Evolutionary conservation across 768 basidiomycete species (phyloP), one percentile per base, ranked within the genome.

Genomic region (Leucosporidium yakuticum): DNA sequence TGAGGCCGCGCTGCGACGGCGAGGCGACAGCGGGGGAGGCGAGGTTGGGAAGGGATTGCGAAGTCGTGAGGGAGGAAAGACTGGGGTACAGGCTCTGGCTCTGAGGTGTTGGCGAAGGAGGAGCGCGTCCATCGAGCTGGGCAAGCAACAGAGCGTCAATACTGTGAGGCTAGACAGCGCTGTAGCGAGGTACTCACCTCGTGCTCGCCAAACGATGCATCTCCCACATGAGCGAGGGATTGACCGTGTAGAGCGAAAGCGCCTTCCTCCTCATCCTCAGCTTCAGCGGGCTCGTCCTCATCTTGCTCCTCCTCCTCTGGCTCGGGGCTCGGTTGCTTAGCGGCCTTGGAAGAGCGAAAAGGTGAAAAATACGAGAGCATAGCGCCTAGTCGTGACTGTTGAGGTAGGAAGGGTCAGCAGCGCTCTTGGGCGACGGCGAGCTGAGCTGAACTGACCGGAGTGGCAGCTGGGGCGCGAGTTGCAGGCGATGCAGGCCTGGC

Each of bases 361-460:
- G 69, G 69, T 32, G 69, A 71, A 19, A 71, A 58, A 55, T 67
- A 71, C 7, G 63, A 62, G 4, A 71, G 60, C 15, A 71, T 32
- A 17, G 51, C 64, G 5, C 66, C 50, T 50, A 71, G 32, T 2
- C 69, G 65, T 0, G 69, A 71, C 69, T 67, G 60, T 27, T 1
- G 36, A 29, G 5, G 14, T 1, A 14, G 2, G 15, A 27, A 29
- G 27, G 8, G 6, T 19, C 15, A 20, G 53, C 17, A 15, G 11
- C 39, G 39, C 39, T 8, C 34, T 36, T 44, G 14, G 17, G 39
- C 39, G 39, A 44, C 3, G 11, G 6, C 14, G 39, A 44, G 39
- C 39, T 44, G 39, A 44, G 39, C 6, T 36, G 12, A 14, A 29
- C 53, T 27, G 27, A 54, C 53, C 27, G 53, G 53, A 29, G 53